A percentile compares a stretch with the other conserved stretches of the same genome.
Conservation (phyloP, 2,329 filamentous ascomycete species). For the Ceratocystis harringtonii region DNA sequence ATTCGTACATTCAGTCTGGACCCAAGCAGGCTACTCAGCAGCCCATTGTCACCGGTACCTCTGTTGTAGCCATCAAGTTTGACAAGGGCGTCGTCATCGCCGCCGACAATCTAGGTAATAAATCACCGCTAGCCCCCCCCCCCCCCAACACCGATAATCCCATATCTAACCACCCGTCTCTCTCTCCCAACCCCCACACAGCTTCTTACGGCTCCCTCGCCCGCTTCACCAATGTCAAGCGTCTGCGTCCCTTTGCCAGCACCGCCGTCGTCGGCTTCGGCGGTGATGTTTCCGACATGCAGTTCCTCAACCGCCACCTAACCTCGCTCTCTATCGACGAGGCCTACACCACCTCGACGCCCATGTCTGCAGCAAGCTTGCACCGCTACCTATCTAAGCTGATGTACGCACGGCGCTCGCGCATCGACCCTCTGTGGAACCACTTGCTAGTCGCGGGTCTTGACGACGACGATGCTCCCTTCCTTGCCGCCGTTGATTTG, state of each 20-base stretch:
- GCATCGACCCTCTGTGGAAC: conserved; percentile 98
- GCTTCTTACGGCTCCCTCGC: conserved; percentile 95
- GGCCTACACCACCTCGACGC: conserved; percentile 48
- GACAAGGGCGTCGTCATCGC: conserved; percentile 93
- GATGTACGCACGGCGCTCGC: conserved; percentile 83
- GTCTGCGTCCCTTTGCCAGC: conserved; percentile 75
- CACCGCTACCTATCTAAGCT: conserved; percentile 95
- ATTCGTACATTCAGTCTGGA: conserved; percentile 59
- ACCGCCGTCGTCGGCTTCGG: conserved; percentile 81
- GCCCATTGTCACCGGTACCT: conserved; percentile 91
- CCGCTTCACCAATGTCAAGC: conserved; percentile 92
- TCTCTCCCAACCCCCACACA: conserved; percentile 26
- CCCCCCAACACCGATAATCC: background rate
- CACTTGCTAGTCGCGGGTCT: conserved; percentile 81
- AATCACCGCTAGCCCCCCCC: conserved; percentile 4
- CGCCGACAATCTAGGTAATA: conserved; percentile 81
- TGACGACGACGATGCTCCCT: conserved; percentile 64
- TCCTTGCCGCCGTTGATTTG: conserved; percentile 82
- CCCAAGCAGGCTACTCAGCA: conserved; percentile 80
- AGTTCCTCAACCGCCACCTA: conserved; percentile 88
- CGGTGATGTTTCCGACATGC: conserved; percentile 97
- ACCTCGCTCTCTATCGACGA: conserved; percentile 75
- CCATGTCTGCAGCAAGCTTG: conserved; percentile 78
- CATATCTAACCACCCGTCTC: background rate
- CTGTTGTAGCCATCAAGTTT: conserved; percentile 89